phyloP scores from a whole-genome alignment of 768 basidiomycete species.

The Cystofilobasidium capitatum region DNA sequence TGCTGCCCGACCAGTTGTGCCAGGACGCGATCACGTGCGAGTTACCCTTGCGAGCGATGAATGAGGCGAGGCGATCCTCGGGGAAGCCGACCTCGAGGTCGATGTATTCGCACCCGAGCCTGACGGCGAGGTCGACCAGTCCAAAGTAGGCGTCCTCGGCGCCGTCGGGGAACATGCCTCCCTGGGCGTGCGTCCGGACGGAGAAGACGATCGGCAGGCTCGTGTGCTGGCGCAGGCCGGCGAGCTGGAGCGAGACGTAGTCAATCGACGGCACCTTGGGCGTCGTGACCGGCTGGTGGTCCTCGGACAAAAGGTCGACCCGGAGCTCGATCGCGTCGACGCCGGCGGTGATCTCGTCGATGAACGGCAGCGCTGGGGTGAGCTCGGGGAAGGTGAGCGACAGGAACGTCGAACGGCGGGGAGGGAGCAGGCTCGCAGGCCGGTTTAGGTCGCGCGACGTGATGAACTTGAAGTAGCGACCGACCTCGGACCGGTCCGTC shows the following conservation, averaged over 20 bases:
- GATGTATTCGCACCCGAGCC: constrained; percentile 80
- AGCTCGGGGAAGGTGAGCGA: constrained; percentile 86
- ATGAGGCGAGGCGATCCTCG: constrained; percentile 50
- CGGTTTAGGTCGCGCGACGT: constrained; percentile 60
- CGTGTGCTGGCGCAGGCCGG: constrained; percentile 64
- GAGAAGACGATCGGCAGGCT: constrained; percentile 85
- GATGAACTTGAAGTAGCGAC: constrained; percentile 81
- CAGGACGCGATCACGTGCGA: constrained; percentile 83
- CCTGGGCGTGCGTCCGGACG: constrained; percentile 75
- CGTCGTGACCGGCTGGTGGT: constrained; percentile 41
- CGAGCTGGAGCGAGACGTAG: constrained; percentile 73
- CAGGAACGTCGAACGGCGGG: constrained; percentile 77
- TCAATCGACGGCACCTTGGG: constrained; percentile 54
- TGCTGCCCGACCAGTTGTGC: constrained; percentile 82
- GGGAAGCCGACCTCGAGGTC: constrained; percentile 80
- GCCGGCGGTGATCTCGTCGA: constrained; percentile 68
- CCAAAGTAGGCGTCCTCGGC: constrained; percentile 61
- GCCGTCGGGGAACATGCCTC: constrained; percentile 79
- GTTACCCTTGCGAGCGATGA: constrained; percentile 55
- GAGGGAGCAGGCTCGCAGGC: constrained; percentile 40
- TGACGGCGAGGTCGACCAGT: constrained; percentile 66
- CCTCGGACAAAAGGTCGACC: constrained; percentile 68
- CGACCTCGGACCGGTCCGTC: constrained; percentile 49
- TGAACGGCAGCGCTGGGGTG: constrained; percentile 53
- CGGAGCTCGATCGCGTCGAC: constrained; percentile 90